Conservation (phyloP, 805 yeast genomes). For the Zygotorulaspora danielsina region DNA sequence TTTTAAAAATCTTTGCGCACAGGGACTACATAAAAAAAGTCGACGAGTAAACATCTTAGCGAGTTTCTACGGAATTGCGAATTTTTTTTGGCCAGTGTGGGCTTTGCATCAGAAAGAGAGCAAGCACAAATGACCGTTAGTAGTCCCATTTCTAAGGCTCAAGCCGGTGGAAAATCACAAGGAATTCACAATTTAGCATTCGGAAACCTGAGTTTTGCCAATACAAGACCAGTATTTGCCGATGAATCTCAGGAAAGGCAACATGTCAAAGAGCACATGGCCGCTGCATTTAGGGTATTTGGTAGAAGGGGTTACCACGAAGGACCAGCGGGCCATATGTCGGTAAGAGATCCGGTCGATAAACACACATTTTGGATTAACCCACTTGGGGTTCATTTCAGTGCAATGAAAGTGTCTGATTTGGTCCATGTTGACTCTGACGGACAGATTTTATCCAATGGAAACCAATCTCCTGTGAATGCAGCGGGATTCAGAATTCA, state of each 20-base stretch:
- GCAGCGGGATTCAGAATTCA: slow-evolving; percentile 68
- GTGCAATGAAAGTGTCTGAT: slow-evolving; percentile 53
- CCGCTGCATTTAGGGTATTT: slow-evolving; percentile 78
- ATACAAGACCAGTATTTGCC: slow-evolving; percentile 18
- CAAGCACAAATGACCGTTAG: too few species aligned
- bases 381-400: slow-evolving; percentile 78
- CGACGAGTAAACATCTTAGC: too few species aligned
- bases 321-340: slow-evolving; percentile 83
- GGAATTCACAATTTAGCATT: slow-evolving; percentile 22
- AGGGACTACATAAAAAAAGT: too few species aligned
- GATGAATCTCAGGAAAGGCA: slow-evolving; percentile 20
- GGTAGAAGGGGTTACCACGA: slow-evolving; percentile 74
- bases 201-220: slow-evolving; percentile 18
- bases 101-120: too few species aligned
- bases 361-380: slow-evolving; percentile 86
- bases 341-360: slow-evolving; percentile 77
- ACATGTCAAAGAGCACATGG: slow-evolving; percentile 56
- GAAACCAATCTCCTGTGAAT: slow-evolving; percentile 49
- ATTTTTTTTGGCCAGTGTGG: too few species aligned
- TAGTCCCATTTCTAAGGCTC: too few species aligned
- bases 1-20: too few species aligned
- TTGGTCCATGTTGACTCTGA: slow-evolving; percentile 57
- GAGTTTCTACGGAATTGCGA: too few species aligned
- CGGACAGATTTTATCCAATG: slow-evolving; percentile 52
- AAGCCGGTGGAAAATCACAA: too few species aligned